Evolutionary conservation across 2,329 filamentous ascomycete genomes (phyloP).

Genomic region (Cytospora schulzeri): DNA sequence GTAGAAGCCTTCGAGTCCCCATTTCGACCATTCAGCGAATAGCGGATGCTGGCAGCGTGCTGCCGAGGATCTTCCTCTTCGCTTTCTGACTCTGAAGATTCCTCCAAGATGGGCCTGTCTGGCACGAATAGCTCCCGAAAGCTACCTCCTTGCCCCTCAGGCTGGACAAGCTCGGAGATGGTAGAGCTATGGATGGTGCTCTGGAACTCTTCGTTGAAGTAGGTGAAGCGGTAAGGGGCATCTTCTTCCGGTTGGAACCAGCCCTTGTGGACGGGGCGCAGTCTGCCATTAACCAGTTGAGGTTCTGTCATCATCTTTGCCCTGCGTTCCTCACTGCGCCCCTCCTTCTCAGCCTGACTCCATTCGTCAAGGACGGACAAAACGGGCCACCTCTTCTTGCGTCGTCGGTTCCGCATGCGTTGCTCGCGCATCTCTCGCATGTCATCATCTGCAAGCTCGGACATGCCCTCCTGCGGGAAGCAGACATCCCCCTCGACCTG

Average conservation of each 20-base stretch:
- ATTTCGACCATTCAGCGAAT: constrained; percentile 30
- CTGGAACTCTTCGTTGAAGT: constrained; percentile 96
- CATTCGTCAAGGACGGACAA: constrained; percentile 83
- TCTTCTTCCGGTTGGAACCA: constrained; percentile 92
- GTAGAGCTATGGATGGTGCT: constrained; percentile 96
- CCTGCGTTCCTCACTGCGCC: constrained; percentile 76
- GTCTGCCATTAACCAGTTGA: constrained; percentile 83
- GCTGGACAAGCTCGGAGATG: constrained; percentile 88
- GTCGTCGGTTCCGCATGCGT: constrained; percentile 52
- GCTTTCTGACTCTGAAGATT: constrained; percentile 68
- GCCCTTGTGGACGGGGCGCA: constrained; percentile 75
- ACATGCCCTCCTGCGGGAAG: constrained; percentile 79
- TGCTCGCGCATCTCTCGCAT: constrained; percentile 33
- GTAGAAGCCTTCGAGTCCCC: constrained; percentile 24
- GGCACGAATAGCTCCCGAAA: constrained; percentile 91
- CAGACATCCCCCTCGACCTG: constrained; percentile 86
- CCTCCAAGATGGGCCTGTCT: constrained; percentile 74
- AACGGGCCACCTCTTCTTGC: constrained; percentile 82
- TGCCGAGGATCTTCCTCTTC: constrained; percentile 55
- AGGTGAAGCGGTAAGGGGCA: constrained; percentile 91
- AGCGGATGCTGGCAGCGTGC: constrained; percentile 16
- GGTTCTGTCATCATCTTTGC: constrained; percentile 94
- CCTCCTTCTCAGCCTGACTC: constrained; percentile 88
- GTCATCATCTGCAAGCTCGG: constrained; percentile 81
- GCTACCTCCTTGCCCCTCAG: constrained; percentile 61